These are phyloP conservation scores for Suillus brevipes DNA, from an alignment of 768 basidiomycete genomes.

Conservation along the genomic window DNA sequence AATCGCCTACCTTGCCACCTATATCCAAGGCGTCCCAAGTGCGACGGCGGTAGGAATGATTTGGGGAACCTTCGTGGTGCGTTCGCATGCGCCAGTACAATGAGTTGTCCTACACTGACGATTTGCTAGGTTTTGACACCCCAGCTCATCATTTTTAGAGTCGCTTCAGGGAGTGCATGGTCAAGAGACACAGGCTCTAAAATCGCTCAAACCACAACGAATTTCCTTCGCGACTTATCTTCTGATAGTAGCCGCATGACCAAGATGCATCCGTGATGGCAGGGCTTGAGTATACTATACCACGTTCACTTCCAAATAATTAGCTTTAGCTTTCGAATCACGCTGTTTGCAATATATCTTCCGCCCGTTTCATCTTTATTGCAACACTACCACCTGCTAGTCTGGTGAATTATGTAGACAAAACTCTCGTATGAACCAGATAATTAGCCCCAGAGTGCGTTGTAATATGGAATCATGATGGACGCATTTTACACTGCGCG, in stretches of 20 bases:
- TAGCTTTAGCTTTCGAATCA: neutral
- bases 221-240: neutral
- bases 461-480: too few species aligned
- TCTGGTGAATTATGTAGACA: too few species aligned
- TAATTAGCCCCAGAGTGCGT: too few species aligned
- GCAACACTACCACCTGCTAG: too few species aligned
- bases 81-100: neutral
- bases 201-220: neutral
- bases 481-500: too few species aligned
- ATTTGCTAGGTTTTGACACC: conserved; percentile 5
- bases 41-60: neutral
- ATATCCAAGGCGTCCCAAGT: neutral
- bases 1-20: conserved; percentile 3
- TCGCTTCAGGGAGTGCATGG: conserved; percentile 6
- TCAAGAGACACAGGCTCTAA: neutral
- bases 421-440: too few species aligned
- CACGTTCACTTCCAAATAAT: neutral
- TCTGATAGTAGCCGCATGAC: neutral
- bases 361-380: neutral
- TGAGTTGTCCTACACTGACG: neutral
- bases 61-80: conserved; percentile 7
- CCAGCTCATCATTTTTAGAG: conserved; percentile 6
- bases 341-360: neutral
- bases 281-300: neutral
- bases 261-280: neutral